Evolutionary conservation across 306 rosid genomes (phyloP), one percentile per base, ranked within the genome.

Genomic region (Macrotyloma uniflorum): DNA sequence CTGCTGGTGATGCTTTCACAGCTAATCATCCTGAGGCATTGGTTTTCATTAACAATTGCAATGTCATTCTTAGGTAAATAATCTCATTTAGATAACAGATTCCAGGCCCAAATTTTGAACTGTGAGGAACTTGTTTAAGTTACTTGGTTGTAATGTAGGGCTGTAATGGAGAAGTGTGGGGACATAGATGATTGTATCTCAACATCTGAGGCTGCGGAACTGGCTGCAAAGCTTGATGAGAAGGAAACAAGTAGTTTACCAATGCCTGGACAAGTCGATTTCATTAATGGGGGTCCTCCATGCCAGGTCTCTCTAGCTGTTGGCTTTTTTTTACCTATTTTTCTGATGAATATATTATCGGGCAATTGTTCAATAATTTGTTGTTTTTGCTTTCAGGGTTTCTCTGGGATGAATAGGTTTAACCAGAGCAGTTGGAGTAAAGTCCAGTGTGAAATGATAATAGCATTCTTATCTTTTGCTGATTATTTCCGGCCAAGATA

Each of bases 271-370:
- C 89, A 91, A 89, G 98, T 95, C 42, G 99, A 95, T 82, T 95
- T 95, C 82, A 95, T 95, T 46, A 95, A 95, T 77, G 99, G 99
- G 63, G 99, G 99, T 5, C 98, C 99, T 81, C 98, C 99, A 74
- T 95, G 98, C 83, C 99, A 95, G 89, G 98, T 90, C 19, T 83
- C 84, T 55, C 16, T 24, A 35, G 51, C 61, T 75, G 46, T 50
- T 72, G 18, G 30, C 33, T 59, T 71, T 71, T 33, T 81, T 71
- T 33, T 81, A 28, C 42, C 46, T 22, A 28, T 54, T 63, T 3
- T 59, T 22, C 73, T 20, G 33, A 54, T 22, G 18, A 26, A 26
- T 20, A 64, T 40, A 54, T 19, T 74, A 1, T 51, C 38, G 20
- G 30, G 8, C 53, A 22, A 33, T 47, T 53, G 5, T 72, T 77